Evolutionary conservation across 2,329 filamentous ascomycete species (phyloP).

Genomic region (Didymella exigua): DNA sequence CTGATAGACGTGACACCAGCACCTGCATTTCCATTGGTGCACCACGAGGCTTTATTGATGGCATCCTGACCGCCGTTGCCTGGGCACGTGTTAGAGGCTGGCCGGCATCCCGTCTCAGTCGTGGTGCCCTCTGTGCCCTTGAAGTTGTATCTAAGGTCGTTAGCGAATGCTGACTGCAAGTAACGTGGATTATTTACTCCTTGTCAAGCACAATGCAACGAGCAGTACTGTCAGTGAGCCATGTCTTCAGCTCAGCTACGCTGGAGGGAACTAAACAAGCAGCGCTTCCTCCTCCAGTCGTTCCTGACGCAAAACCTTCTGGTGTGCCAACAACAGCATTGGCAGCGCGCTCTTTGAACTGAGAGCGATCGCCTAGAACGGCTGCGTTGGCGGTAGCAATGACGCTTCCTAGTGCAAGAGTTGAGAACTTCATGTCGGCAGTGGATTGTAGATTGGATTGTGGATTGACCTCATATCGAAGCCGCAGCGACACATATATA

Average conservation of each 20-base stretch:
- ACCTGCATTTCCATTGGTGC: conserved; percentile 60
- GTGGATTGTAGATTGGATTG: neutral
- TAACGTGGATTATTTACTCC: conserved; percentile 11
- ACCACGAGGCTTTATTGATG: conserved; percentile 63
- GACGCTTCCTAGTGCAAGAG: conserved; percentile 25
- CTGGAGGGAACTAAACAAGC: conserved; percentile 60
- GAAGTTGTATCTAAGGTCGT: conserved; percentile 54
- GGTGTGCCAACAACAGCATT: conserved; percentile 45
- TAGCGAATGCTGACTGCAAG: neutral
- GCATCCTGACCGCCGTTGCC: conserved; percentile 64
- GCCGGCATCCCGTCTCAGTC: conserved; percentile 62
- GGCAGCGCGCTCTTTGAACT: conserved; percentile 19
- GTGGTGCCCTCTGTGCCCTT: conserved; percentile 59
- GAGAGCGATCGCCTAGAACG: conserved; percentile 15
- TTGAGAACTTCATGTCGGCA: conserved; percentile 34
- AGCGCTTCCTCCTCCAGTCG: conserved; percentile 65
- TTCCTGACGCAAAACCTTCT: conserved; percentile 59
- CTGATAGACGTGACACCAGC: conserved; percentile 52
- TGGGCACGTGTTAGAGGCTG: conserved; percentile 50
- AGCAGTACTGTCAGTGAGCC: conserved; percentile 59
- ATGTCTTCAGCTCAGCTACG: conserved; percentile 62
- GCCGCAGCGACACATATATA: neutral
- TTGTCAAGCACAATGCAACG: conserved; percentile 65
- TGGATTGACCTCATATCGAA: neutral
- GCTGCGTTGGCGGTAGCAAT: conserved; percentile 24